These are phyloP conservation scores for Xylaria scruposa DNA, from an alignment of 495 filamentous ascomycete species.

Conservation along the genomic window DNA sequence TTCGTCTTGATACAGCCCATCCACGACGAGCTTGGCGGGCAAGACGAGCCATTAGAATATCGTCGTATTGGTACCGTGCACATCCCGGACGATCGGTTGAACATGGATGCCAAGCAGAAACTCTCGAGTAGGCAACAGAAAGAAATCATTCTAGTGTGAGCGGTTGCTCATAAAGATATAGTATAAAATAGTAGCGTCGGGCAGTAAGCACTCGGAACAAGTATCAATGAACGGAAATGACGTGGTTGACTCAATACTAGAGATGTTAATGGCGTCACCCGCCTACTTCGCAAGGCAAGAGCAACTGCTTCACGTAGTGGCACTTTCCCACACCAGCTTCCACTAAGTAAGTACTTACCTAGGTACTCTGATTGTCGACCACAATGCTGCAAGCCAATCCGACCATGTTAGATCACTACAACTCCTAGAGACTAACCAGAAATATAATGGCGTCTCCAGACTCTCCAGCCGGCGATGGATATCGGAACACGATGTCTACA, in stretches of 20 bases:
- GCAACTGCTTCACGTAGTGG: not conserved
- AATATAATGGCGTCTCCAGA: not conserved
- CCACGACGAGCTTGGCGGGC: too few species aligned
- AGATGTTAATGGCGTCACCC: not conserved
- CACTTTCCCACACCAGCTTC: not conserved
- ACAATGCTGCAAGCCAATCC: not conserved
- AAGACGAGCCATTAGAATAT: too few species aligned
- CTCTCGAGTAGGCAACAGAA: too few species aligned
- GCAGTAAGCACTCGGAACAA: not conserved
- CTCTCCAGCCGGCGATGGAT: not conserved
- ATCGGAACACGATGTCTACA: slow-evolving; percentile 46
- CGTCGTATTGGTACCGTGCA: too few species aligned
- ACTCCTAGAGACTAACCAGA: not conserved
- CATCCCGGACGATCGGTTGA: too few species aligned
- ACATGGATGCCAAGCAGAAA: too few species aligned
- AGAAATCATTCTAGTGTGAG: too few species aligned
- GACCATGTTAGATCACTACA: not conserved
- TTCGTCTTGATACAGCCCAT: too few species aligned
- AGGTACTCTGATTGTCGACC: not conserved
- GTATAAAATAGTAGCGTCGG: too few species aligned
- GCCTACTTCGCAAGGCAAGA: not conserved
- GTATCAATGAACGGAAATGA: not conserved
- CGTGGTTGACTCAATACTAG: not conserved
- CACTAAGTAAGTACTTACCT: too few species aligned
- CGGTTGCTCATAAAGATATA: too few species aligned